Conservation (phyloP, 257 asterid species). For the Hygrophila difformis region DNA sequence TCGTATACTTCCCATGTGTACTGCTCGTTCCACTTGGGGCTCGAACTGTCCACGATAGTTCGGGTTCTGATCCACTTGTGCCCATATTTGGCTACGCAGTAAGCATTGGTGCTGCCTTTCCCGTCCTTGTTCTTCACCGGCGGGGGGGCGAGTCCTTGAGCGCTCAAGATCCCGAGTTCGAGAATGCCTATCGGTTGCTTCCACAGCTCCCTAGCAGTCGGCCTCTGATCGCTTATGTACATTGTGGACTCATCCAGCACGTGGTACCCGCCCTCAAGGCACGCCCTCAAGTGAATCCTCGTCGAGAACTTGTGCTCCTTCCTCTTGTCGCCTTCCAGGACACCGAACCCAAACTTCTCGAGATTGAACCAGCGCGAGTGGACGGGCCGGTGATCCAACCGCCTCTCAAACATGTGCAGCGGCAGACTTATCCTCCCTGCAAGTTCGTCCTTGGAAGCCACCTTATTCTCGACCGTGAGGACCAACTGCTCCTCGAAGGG, state of each 20-base stretch:
- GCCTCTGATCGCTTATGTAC: constrained; percentile 62
- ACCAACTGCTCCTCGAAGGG: constrained; percentile 26
- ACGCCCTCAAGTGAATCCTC: constrained; percentile 44
- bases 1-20: constrained; percentile 71
- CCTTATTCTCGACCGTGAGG: constrained; percentile 18
- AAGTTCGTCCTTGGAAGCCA: constrained; percentile 34
- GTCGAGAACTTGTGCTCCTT: constrained; percentile 53
- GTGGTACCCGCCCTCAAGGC: constrained; percentile 66
- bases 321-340: constrained; percentile 47
- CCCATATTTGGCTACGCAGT: constrained; percentile 71
- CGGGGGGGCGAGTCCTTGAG: constrained; percentile 44
- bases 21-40: constrained; percentile 70
- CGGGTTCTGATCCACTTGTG: constrained; percentile 61
- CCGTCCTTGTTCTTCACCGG: constrained; percentile 40
- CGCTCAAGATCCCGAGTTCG: constrained; percentile 58
- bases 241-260: constrained; percentile 60
- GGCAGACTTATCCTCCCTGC: constrained; percentile 44
- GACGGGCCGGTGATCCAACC: constrained; percentile 52
- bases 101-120: constrained; percentile 42
- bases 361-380: constrained; percentile 55
- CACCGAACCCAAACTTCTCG: constrained; percentile 51
- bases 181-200: constrained; percentile 57
- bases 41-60: constrained; percentile 36
- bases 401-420: constrained; percentile 32
- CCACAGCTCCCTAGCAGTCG: constrained; percentile 59